These are phyloP conservation scores for Neofusicoccum cordaticola DNA, from an alignment of 2,329 filamentous ascomycete genomes.

Conservation along the genomic window DNA sequence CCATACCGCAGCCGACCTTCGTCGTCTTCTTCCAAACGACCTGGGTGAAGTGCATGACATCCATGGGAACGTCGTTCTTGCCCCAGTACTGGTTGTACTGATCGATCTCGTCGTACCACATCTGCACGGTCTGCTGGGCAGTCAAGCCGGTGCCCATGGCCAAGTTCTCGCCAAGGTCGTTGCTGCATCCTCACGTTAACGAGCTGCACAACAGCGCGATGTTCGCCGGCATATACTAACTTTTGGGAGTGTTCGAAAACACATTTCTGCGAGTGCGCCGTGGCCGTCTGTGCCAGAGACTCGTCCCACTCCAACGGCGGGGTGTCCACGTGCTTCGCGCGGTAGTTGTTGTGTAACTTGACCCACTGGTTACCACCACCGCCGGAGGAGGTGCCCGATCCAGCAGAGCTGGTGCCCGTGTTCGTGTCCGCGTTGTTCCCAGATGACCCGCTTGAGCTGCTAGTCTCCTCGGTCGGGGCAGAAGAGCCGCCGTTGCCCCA, in stretches of 20 bases:
- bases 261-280: slow-evolving; percentile 71
- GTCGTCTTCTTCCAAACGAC: slow-evolving; percentile 38
- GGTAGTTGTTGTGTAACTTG: slow-evolving; percentile 69
- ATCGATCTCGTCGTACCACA: slow-evolving; percentile 80
- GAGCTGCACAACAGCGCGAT: slow-evolving; percentile 33
- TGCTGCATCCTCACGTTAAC: too few relatives aligned
- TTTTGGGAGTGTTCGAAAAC: slow-evolving; percentile 61
- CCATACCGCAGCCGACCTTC: slow-evolving; percentile 33
- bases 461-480: too few relatives aligned
- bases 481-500: too few relatives aligned
- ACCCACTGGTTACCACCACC: background rate
- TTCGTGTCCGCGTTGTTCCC: too few relatives aligned
- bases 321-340: slow-evolving; percentile 72
- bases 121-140: slow-evolving; percentile 71
- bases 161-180: slow-evolving; percentile 74
- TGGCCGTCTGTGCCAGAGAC: slow-evolving; percentile 53
- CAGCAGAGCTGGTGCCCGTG: too few relatives aligned
- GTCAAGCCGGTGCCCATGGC: slow-evolving; percentile 67
- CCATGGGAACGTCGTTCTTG: slow-evolving; percentile 37
- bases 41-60: slow-evolving; percentile 35
- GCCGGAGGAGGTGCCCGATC: too few relatives aligned
- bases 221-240: slow-evolving; percentile 40
- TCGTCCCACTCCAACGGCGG: slow-evolving; percentile 64
- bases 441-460: too few relatives aligned
- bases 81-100: slow-evolving; percentile 61